Evolutionary conservation across 768 basidiomycete species (phyloP), one percentile per base, ranked within the genome.

Genomic region (Hortiboletus flavorubellus): DNA sequence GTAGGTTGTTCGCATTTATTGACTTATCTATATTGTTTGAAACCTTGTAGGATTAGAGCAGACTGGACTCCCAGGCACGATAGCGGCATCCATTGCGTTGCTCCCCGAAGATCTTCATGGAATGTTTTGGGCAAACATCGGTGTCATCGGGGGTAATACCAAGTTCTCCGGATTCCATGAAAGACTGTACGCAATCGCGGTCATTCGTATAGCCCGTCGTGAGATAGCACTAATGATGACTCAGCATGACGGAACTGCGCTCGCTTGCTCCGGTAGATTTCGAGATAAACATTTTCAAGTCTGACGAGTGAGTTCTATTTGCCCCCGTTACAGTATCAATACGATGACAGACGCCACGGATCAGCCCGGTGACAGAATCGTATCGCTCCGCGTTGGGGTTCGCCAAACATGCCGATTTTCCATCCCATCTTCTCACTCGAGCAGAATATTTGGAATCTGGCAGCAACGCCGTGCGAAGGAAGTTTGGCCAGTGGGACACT

Each of bases 111-210:
- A 95, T 63, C 63, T 95, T 26, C 91, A 86, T 61, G 94, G 92
- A 34, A 84, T 98, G 87, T 97, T 93, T 72, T 98, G 93, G 93
- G 84, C 85, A 34, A 92, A 98, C 69, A 93, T 98, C 57, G 90
- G 89, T 12, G 73, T 96, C 59, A 83, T 93, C 64, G 95, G 95
- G 46, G 95, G 95, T 14, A 88, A 82, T 69, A 83, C 84, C 15
- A 82, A 81, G 62, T 84, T 94, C 60, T 77, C 83, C 41, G 89
- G 87, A 7, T 87, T 98, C 62, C 78, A 80, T 21, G 72, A 78
- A 49, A 75, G 95, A 73, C 71, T 98, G 94, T 96, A 70, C 69
- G 89, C 70, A 37, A 46, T 61, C 44, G 18, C 35, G 37, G 54
- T 58, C 53, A 47, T 40, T 49, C 51, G 48, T 59, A 47, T 23